phyloP scores from a whole-genome alignment of 257 asterid genomes.

The Solanum tarijense region DNA sequence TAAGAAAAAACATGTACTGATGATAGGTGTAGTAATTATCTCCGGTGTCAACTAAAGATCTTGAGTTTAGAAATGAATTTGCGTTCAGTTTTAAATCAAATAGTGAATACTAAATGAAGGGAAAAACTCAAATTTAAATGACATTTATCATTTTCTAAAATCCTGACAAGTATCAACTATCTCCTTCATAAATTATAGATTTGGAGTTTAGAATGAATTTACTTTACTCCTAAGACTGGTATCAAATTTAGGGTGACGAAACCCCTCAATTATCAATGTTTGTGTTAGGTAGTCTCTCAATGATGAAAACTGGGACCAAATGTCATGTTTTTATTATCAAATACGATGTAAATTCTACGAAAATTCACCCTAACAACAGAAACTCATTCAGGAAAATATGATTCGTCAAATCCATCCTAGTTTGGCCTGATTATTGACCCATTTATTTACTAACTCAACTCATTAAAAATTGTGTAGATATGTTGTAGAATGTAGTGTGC shows the following conservation, averaged over 20 bases:
- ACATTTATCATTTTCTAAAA: not conserved
- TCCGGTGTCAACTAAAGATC: not conserved
- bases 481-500: no score
- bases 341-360: no score
- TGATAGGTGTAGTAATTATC: not conserved
- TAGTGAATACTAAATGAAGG: not conserved
- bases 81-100: accelerated
- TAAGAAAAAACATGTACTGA: not conserved
- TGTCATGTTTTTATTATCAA: no score
- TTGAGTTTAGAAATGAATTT: not conserved
- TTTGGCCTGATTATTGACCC: no score
- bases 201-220: not conserved
- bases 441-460: no score
- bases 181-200: not conserved
- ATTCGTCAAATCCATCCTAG: no score
- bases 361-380: no score
- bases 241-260: no score
- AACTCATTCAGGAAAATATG: no score
- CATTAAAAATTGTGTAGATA: no score
- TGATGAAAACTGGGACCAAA: no score
- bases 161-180: not conserved
- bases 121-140: not conserved
- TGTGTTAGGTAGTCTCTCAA: no score
- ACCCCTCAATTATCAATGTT: not conserved
- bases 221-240: not conserved